Conservation (phyloP, 75 land plant genomes). For the Ceratopteris richardii region DNA sequence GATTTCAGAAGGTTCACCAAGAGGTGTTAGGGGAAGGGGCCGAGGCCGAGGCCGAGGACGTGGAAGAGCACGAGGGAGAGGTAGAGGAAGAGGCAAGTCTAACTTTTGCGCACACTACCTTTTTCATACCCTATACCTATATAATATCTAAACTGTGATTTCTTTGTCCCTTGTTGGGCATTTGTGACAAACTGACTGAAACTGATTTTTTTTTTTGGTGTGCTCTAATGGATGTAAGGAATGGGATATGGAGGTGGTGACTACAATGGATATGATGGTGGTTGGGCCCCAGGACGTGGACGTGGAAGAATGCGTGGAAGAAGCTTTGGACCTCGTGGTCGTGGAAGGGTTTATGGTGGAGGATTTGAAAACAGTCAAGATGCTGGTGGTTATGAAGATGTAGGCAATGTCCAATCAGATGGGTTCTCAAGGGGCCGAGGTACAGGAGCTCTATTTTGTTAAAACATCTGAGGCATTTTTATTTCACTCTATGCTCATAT, state of each 20-base stretch:
- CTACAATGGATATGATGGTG: conserved; percentile 5
- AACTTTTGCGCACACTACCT: too few species aligned
- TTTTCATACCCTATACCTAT: too few species aligned
- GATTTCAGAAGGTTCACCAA: conserved; percentile 29
- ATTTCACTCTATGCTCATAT: too few species aligned
- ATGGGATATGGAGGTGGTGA: conserved; percentile 6
- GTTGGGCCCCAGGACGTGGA: conserved; percentile 9
- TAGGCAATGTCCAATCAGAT: background rate
- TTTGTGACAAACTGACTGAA: too few species aligned
- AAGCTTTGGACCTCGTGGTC: background rate
- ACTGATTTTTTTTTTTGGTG: background rate
- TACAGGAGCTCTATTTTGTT: too few species aligned
- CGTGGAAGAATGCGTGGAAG: conserved; percentile 11
- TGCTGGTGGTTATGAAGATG: background rate
- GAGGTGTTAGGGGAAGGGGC: conserved; percentile 40
- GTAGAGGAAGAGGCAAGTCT: too few species aligned
- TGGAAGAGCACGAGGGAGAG: conserved; percentile 35
- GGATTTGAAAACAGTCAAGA: background rate
- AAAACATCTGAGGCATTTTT: background rate
- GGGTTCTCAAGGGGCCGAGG: conserved; percentile 5
- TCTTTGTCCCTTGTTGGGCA: too few species aligned
- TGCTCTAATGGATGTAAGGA: background rate
- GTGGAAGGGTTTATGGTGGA: background rate
- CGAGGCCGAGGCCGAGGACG: conserved; percentile 30
- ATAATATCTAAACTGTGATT: too few species aligned